Percentiles rank a stretch among this genome's conserved stretches.
Evolutionary conservation across 108 stramenopile species (phyloP).

Genomic region (Mayamaea pseudoterrestris): DNA sequence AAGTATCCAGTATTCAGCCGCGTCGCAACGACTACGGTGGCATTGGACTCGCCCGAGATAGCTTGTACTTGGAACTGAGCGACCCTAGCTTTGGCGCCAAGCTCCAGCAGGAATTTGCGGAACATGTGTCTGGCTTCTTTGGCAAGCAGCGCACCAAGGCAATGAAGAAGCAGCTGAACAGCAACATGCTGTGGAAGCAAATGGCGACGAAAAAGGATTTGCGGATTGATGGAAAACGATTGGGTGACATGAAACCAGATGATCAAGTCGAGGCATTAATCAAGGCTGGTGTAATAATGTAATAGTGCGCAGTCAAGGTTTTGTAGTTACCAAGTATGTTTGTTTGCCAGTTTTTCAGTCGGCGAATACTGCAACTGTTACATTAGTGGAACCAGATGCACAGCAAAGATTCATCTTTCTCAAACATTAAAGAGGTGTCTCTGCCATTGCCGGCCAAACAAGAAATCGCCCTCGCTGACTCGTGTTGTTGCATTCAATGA

Average conservation of each 20-base stretch:
- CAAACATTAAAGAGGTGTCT: too few relatives aligned
- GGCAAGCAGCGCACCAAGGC: constrained; percentile 70
- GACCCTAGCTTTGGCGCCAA: constrained; percentile 55
- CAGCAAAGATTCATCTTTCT: too few relatives aligned
- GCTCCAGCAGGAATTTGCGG: constrained; percentile 67
- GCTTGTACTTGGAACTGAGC: constrained; percentile 46
- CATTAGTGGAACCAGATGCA: too few relatives aligned
- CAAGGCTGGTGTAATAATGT: too few relatives aligned
- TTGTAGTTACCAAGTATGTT: too few relatives aligned
- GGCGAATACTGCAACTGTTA: too few relatives aligned
- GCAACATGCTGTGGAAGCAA: constrained; percentile 62
- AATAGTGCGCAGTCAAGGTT: too few relatives aligned
- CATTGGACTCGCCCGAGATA: constrained; percentile 60
- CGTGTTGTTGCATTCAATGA: too few relatives aligned
- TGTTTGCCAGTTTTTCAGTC: too few relatives aligned
- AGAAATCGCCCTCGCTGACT: too few relatives aligned
- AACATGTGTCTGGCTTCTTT: constrained; percentile 79
- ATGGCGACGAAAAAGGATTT: constrained; percentile 30
- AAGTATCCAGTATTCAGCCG: constrained; percentile 56
- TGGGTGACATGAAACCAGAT: constrained; percentile 34
- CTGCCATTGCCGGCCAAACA: too few relatives aligned
- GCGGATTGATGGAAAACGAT: constrained; percentile 18
- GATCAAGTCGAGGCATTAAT: constrained; percentile 46
- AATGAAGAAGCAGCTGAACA: constrained; percentile 63
- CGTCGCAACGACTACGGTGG: constrained; percentile 70